Conservation (phyloP, 441 rosid species). For the Gossypium davidsonii region DNA sequence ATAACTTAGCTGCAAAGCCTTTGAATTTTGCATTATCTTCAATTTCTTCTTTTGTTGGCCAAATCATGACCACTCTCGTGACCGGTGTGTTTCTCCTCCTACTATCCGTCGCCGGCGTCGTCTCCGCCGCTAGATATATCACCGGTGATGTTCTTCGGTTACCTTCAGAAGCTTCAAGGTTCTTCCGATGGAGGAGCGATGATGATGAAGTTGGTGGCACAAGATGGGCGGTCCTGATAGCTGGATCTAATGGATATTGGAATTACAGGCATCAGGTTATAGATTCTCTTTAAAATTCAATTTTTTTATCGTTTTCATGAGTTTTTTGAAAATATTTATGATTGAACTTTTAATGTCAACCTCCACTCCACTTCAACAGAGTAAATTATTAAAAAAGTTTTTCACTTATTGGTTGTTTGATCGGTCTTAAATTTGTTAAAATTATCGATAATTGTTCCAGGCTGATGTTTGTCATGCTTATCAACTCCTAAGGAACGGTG, state of each 20-base stretch:
- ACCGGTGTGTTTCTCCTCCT: conserved; percentile 25
- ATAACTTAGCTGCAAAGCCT: not conserved
- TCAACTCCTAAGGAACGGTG: conserved; percentile 83
- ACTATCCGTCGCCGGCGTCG: conserved; percentile 25
- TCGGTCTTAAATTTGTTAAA: not conserved
- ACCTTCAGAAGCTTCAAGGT: conserved; percentile 64
- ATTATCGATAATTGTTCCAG: conserved; percentile 29
- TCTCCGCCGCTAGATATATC: conserved; percentile 29
- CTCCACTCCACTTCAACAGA: not conserved
- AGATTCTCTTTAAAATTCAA: not conserved
- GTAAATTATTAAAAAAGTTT: not conserved
- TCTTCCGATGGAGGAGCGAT: conserved; percentile 34
- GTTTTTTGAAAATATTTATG: not conserved
- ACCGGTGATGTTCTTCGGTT: conserved; percentile 38
- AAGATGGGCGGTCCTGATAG: conserved; percentile 88
- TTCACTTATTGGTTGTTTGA: not conserved
- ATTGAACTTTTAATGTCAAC: not conserved
- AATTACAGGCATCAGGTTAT: conserved; percentile 90
- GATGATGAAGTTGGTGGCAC: conserved; percentile 46
- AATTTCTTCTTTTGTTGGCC: not conserved
- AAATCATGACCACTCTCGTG: conserved; percentile 28
- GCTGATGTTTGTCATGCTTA: conserved; percentile 97
- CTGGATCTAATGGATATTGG: conserved; percentile 93
- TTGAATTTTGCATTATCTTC: not conserved
- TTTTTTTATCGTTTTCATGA: not conserved